A percentile compares a stretch with the other conserved stretches of the same genome.
Conservation (phyloP, 208 protist genomes). For the Trypanosoma congolense region DNA sequence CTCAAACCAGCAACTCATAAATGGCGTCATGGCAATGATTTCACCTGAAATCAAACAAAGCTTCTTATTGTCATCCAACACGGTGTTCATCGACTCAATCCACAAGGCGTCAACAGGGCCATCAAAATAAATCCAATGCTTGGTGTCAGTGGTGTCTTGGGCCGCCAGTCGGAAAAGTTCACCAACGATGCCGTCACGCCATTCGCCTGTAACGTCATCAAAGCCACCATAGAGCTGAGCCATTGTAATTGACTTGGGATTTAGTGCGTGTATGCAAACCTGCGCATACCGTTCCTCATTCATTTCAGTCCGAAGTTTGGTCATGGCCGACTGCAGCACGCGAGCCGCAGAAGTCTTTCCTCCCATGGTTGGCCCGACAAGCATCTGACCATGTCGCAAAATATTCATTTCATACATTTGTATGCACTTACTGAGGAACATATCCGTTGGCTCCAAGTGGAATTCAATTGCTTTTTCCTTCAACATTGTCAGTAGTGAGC, state of each 20-base stretch:
- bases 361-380: conserved; percentile 94
- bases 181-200: conserved; percentile 94
- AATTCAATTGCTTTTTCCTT: conserved; percentile 51
- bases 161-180: conserved; percentile 89
- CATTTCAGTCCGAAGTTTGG: conserved; percentile 58
- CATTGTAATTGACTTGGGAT: conserved; percentile 98
- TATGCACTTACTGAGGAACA: conserved; percentile 95
- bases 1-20: conserved; percentile 97
- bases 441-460: conserved; percentile 91
- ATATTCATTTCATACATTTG: conserved; percentile 98
- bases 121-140: conserved; percentile 97
- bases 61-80: conserved; percentile 95
- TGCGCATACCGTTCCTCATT: conserved; percentile 74
- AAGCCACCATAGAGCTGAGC: conserved; percentile 96
- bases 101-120: conserved; percentile 95
- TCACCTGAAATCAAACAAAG: conserved; percentile 93
- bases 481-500: conserved; percentile 78
- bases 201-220: conserved; percentile 95
- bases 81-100: conserved; percentile 96
- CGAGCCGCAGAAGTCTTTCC: conserved; percentile 91
- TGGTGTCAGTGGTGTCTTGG: conserved; percentile 75
- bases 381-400: conserved; percentile 97
- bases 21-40: conserved; percentile 93
- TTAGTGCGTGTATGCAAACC: conserved; percentile 87
- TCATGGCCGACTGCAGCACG: conserved; percentile 87